Evolutionary conservation across 1,139 yeast species (phyloP).

Genomic region (Zygosaccharomyces sapae): DNA sequence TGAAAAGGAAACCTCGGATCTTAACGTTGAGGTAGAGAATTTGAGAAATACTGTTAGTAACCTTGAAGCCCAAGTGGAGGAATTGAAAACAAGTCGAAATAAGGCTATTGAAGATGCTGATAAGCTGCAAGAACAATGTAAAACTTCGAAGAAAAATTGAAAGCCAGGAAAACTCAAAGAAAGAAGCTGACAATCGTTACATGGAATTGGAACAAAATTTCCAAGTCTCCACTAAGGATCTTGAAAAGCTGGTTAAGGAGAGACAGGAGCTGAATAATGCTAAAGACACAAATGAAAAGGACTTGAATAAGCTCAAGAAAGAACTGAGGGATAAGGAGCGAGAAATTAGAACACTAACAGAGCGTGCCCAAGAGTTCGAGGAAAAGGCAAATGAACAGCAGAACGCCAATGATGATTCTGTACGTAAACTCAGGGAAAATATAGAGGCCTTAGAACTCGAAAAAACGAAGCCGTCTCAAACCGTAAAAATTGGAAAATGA

Average conservation of each 20-base stretch:
- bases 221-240: conserved; percentile 1
- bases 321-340: conserved; percentile 1
- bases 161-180: background rate
- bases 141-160: conserved; percentile 4
- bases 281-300: background rate
- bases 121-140: background rate
- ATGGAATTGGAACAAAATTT: background rate
- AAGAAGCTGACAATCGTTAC: background rate
- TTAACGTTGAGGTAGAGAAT: conserved; percentile 6
- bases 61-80: conserved; percentile 11
- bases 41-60: background rate
- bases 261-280: conserved; percentile 5
- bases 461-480: conserved; percentile 3
- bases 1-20: conserved; percentile 5
- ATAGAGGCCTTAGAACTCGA: background rate
- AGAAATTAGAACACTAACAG: background rate
- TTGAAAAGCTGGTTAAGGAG: conserved; percentile 8
- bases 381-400: background rate
- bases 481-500: conserved; percentile 3
- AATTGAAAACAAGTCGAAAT: conserved; percentile 9
- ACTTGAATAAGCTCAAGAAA: conserved; percentile 5
- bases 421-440: background rate
- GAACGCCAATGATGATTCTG: background rate
- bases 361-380: background rate
- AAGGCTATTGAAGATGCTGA: background rate